Conservation (phyloP, 441 rosid genomes). For the Iberis amara region DNA sequence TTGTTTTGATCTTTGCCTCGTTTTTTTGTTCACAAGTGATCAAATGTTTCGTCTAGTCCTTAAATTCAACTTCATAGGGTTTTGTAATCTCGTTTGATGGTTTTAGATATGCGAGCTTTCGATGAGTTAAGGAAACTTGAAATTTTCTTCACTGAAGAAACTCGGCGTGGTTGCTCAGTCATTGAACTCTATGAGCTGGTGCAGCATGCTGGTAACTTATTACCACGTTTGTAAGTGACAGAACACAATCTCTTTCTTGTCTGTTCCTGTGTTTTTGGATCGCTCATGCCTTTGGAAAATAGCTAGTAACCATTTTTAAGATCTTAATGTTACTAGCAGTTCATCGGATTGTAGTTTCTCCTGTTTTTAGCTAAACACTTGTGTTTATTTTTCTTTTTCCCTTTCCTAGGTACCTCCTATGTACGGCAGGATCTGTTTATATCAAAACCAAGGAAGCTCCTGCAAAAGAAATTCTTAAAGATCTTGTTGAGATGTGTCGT, state of each 20-base stretch:
- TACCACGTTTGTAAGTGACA: constrained; percentile 82
- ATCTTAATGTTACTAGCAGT: neutral
- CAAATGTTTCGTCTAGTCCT: constrained; percentile 6
- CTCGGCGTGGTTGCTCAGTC: constrained; percentile 87
- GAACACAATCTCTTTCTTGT: constrained; percentile 6
- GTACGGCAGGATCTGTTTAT: constrained; percentile 75
- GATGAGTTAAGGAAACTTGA: constrained; percentile 95
- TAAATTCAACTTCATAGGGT: neutral
- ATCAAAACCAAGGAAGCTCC: constrained; percentile 81
- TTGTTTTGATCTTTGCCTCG: neutral
- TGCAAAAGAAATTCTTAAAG: constrained; percentile 74
- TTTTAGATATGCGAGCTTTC: constrained; percentile 89
- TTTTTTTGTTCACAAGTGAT: neutral
- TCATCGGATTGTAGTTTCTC: neutral
- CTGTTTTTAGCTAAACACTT: neutral
- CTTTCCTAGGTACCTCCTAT: constrained; percentile 56
- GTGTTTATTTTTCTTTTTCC: constrained; percentile 7
- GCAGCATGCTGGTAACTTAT: constrained; percentile 95
- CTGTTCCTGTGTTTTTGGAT: neutral
- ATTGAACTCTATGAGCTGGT: constrained; percentile 94
- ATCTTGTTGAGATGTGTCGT: constrained; percentile 84
- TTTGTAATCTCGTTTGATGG: constrained; percentile 14
- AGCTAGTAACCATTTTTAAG: neutral
- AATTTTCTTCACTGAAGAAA: constrained; percentile 87
- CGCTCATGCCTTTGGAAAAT: neutral